Evolutionary conservation across 2,329 filamentous ascomycete genomes (phyloP), one percentile per base, ranked within the genome.

Genomic region (Fusarium concolor): DNA sequence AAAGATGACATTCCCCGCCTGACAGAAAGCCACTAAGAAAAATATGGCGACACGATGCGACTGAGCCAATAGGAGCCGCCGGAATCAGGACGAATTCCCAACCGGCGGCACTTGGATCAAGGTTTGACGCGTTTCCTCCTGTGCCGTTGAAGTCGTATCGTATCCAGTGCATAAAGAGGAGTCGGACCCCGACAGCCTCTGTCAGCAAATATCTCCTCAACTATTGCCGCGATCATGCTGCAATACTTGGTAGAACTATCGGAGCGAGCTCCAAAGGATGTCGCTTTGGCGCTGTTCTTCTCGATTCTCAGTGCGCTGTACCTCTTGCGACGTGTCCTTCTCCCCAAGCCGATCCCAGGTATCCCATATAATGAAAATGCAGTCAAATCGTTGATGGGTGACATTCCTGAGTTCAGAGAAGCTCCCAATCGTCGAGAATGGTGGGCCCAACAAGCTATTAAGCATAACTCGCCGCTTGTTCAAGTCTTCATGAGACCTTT

Each of bases 401-500:
- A 70, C 17, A 10, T 70, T 2, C 50, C 43, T 17, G 67, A 64
- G 7, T 67, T 67, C 14, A 29, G 50, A 4, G 35, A 43, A 8
- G 17, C 50, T 7, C 33, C 51, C 2, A 56, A 67, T 9, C 66
- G 57, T 0, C 47, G 67, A 15, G 46, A 53, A 8, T 70, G 59
- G 67, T 68, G 52, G 63, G 61, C 50, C 0, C 41, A 35, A 6
- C 67, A 70, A 22, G 45, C 52, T 8, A 31, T 62, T 0, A 52
- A 55, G 9, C 67, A 71, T 11, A 50, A 70, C 18, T 56, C 67
- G 3, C 67, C 67, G 0, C 15, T 70, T 1, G 22, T 62, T 0
- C 67, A 70, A n/a, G 53, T 70, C 3, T 70, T 70, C 3, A 33
- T 70, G 33, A 50, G 54, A 3, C 67, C 67, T 1, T 70, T 70